These are phyloP conservation scores for Akanthomyces muscarius DNA, from an alignment of 2,329 filamentous ascomycete genomes.

Conservation along the genomic window DNA sequence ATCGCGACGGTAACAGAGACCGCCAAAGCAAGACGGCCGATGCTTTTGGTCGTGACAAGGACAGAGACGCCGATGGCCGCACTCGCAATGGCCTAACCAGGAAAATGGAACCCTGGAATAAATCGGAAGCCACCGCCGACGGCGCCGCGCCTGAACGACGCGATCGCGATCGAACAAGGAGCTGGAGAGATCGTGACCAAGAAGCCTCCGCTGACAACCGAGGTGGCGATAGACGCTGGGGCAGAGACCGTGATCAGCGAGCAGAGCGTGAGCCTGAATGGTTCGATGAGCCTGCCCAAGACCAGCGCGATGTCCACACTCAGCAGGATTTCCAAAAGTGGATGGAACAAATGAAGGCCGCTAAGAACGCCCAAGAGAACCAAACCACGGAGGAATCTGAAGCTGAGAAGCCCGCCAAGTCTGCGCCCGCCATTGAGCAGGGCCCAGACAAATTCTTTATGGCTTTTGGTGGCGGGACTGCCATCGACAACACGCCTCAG, in stretches of 20 bases:
- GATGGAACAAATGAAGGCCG: slow-evolving; percentile 85
- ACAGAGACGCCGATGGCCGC: slow-evolving; percentile 50
- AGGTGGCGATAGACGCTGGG: slow-evolving; percentile 48
- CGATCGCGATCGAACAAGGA: slow-evolving; percentile 55
- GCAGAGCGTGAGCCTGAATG: slow-evolving; percentile 84
- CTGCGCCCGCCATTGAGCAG: slow-evolving; percentile 60
- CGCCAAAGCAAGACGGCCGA: slow-evolving; percentile 49
- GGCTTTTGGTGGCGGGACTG: slow-evolving; percentile 42
- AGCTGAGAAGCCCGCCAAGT: slow-evolving; percentile 50
- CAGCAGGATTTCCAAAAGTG: slow-evolving; percentile 91
- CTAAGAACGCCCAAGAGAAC: slow-evolving; percentile 38
- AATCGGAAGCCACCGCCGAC: slow-evolving; percentile 45
- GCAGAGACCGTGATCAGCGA: slow-evolving; percentile 45
- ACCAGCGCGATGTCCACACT: slow-evolving; percentile 68
- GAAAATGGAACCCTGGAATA: slow-evolving; percentile 73
- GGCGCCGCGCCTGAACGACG: slow-evolving; percentile 37
- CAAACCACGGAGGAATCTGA: slow-evolving; percentile 37
- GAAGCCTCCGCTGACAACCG: slow-evolving; percentile 41
- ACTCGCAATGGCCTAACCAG: slow-evolving; percentile 63
- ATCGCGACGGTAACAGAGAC: slow-evolving; percentile 50
- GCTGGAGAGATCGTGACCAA: slow-evolving; percentile 55
- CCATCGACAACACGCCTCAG: slow-evolving; percentile 48
- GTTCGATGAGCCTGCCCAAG: slow-evolving; percentile 72
- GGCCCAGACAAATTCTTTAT: slow-evolving; percentile 77
- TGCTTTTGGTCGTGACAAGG: slow-evolving; percentile 45